Conservation (phyloP, 805 yeast species). For the Kodamaea nitidulidarum region DNA sequence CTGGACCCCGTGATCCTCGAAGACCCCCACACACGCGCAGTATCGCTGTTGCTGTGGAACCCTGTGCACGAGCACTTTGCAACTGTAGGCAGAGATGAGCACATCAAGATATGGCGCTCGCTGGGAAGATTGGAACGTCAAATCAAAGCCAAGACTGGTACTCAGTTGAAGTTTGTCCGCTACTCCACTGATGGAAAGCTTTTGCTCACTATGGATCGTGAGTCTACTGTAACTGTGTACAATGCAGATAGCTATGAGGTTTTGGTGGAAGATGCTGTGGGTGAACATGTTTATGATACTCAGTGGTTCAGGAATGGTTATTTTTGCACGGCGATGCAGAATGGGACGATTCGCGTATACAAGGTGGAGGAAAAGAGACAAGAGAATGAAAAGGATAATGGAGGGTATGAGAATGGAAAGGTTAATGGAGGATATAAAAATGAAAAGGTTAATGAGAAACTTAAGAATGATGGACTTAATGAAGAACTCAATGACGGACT, state of each 20-base stretch:
- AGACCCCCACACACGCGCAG: constrained; percentile 36
- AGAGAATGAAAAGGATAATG: not conserved
- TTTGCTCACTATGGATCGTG: constrained; percentile 42
- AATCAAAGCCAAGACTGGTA: constrained; percentile 22
- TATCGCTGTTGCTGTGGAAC: constrained; percentile 45
- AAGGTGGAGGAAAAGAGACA: constrained; percentile 12
- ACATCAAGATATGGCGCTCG: constrained; percentile 46
- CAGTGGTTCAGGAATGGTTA: constrained; percentile 42
- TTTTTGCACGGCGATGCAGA: constrained; percentile 39
- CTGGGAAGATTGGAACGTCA: constrained; percentile 30
- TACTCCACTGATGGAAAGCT: constrained; percentile 47
- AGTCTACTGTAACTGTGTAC: constrained; percentile 33
- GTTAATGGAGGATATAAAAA: constrained; percentile 1
- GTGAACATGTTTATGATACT: constrained; percentile 36
- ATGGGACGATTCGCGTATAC: constrained; percentile 40
- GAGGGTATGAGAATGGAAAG: constrained; percentile 6
- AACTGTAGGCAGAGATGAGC: constrained; percentile 46
- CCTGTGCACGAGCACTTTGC: constrained; percentile 47
- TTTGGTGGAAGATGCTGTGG: constrained; percentile 19
- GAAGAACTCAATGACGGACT: not conserved
- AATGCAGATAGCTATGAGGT: constrained; percentile 28
- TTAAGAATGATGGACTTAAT: constrained; percentile 2
- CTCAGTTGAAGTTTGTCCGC: constrained; percentile 17
- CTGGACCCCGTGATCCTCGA: constrained; percentile 39
- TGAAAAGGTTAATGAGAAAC: constrained; percentile 1